Conservation (phyloP, 2,329 filamentous ascomycete genomes). For the Septoria petroselini region DNA sequence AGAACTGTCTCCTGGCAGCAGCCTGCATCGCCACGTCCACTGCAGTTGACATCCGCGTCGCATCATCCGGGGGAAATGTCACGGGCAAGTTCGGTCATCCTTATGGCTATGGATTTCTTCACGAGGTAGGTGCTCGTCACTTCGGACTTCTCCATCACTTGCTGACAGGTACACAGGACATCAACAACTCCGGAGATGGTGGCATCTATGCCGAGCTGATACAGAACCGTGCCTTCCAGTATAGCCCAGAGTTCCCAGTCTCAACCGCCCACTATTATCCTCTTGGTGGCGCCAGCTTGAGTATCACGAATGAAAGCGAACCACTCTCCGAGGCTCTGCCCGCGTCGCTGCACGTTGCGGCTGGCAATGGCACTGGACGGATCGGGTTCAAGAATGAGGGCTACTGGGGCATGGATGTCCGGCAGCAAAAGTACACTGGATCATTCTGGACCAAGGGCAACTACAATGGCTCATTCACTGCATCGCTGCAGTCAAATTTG, state of each 20-base stretch:
- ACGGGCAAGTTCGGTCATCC: conserved; percentile 17
- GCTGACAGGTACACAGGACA: conserved; percentile 44
- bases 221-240: conserved; percentile 67
- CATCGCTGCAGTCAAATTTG: conserved; percentile 38
- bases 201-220: conserved; percentile 71
- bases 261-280: conserved; percentile 21
- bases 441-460: conserved; percentile 38
- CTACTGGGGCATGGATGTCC: conserved; percentile 53
- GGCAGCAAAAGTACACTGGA: conserved; percentile 40
- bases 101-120: conserved; percentile 21
- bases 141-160: not conserved
- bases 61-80: conserved; percentile 22
- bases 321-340: conserved; percentile 31
- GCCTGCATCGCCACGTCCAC: conserved; percentile 4
- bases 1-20: not conserved
- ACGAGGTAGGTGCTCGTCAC: conserved; percentile 13
- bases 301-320: conserved; percentile 23
- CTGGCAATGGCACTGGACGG: conserved; percentile 39
- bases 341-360: conserved; percentile 29
- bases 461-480: conserved; percentile 34
- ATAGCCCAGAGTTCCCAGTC: conserved; percentile 22
- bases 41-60: conserved; percentile 20
- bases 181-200: conserved; percentile 63
- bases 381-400: conserved; percentile 50
- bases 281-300: conserved; percentile 26